These are phyloP conservation scores for Fomitopsis palustris DNA, from an alignment of 1,284 basidiomycete genomes.

Conservation along the genomic window DNA sequence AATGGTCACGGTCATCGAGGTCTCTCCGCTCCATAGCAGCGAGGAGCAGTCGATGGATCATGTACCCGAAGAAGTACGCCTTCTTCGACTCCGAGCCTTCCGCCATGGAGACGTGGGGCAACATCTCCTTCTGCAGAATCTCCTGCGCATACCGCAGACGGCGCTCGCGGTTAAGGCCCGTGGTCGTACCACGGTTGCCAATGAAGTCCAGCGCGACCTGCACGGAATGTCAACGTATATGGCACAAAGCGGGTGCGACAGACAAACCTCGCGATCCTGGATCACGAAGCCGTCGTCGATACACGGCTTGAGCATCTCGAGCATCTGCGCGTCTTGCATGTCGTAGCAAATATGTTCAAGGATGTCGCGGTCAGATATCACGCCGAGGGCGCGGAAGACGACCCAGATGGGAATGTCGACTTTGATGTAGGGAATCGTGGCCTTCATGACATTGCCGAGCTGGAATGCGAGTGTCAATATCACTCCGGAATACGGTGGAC, in stretches of 20 bases:
- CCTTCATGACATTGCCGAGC: conserved; percentile 94
- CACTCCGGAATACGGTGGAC: background rate
- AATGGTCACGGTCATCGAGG: conserved; percentile 98
- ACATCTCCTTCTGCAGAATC: conserved; percentile 98
- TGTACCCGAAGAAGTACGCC: conserved; percentile 99
- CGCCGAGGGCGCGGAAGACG: conserved; percentile 96
- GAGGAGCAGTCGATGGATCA: conserved; percentile 94
- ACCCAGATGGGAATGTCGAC: conserved; percentile 99
- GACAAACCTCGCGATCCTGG: conserved; percentile 87
- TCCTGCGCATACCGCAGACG: conserved; percentile 97
- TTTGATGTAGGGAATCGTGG: conserved; percentile 97
- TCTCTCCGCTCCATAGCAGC: conserved; percentile 94
- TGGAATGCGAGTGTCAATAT: conserved; percentile 25
- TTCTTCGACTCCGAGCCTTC: conserved; percentile 98
- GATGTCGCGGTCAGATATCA: conserved; percentile 97
- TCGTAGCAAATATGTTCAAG: conserved; percentile 99
- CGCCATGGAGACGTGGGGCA: conserved; percentile 95
- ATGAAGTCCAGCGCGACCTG: conserved; percentile 92
- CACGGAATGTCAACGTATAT: conserved; percentile 10
- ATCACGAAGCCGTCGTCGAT: conserved; percentile 99
- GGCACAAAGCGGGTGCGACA: background rate
- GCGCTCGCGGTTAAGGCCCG: conserved; percentile 87
- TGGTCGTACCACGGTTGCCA: conserved; percentile 95
- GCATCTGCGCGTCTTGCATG: conserved; percentile 91
- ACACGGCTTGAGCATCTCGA: conserved; percentile 98